Percentiles rank a stretch among this genome's conserved stretches.
Evolutionary conservation across 441 rosid genomes (phyloP).

Genomic region (Viola pubescens): DNA sequence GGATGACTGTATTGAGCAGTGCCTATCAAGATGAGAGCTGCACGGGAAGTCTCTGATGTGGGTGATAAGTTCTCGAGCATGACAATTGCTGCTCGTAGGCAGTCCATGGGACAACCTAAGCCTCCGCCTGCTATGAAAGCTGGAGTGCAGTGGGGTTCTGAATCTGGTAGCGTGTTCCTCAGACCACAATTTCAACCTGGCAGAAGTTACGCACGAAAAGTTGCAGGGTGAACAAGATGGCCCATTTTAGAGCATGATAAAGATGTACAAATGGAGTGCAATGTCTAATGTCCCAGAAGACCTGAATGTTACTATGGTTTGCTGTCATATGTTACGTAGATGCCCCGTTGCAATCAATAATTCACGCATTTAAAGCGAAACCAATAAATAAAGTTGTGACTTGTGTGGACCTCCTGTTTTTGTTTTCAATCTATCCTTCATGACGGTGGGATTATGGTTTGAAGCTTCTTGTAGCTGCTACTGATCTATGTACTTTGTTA

Average conservation of each 20-base stretch:
- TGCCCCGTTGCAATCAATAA: no score
- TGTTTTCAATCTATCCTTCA: no score
- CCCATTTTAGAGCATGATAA: not conserved
- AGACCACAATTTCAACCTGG: constrained; percentile 44
- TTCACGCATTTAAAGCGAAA: no score
- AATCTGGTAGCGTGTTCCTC: constrained; percentile 43
- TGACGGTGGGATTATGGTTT: no score
- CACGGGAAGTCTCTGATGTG: constrained; percentile 38
- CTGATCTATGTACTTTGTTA: no score
- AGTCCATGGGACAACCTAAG: constrained; percentile 29
- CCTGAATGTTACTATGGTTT: no score
- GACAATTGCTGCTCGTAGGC: constrained; percentile 42
- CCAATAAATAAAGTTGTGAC: no score
- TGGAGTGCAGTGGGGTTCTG: constrained; percentile 56
- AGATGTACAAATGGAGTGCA: no score
- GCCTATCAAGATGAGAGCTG: constrained; percentile 33
- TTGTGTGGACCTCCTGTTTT: no score
- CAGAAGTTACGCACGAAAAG: constrained; percentile 44
- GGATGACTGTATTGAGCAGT: constrained; percentile 18
- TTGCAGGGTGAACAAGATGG: constrained; percentile 38
- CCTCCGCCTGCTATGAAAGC: constrained; percentile 59
- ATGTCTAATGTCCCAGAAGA: no score
- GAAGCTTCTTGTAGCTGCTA: no score
- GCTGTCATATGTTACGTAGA: no score
- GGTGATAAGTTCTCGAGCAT: constrained; percentile 46